Evolutionary conservation across 306 rosid genomes (phyloP), one percentile per base, ranked within the genome.

Genomic region (Quercus dentata): DNA sequence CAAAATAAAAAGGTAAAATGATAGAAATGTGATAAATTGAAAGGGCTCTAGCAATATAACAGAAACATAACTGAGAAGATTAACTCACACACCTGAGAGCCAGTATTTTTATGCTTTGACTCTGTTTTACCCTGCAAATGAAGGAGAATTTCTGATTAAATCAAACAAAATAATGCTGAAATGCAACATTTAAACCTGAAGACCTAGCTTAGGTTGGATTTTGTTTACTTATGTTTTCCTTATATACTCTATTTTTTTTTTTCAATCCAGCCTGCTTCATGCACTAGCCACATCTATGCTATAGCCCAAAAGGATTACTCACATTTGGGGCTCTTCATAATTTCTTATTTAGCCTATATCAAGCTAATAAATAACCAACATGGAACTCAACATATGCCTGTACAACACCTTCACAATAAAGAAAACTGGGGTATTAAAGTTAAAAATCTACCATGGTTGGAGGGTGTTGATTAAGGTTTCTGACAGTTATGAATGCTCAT

Each of bases 91-190:
- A 90, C 91, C 91, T 86, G 85, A 78, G 83, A 71, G 14, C 30
- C 77, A 79, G 69, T 55, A 19, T 76, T 84, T 82, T 78, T 82
- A 81, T 56, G 1, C 5, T 84, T 71, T 54, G 58, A 77, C 78
- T 84, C 81, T 78, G 79, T 74, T 83, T 83, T 90, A 63, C 83
- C 90, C 97, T 90, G 85, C 64, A 85, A 81, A 75, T 13, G 7
- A 73, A 38, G 38, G n/a, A 28, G 23, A 8, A 25, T 56, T 28
- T n/a, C 33, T 59, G 4, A 63, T 46, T 15, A 56, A 74, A 70
- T 55, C 74, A 44, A 33, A 61, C 73, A 77, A 19, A 5, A 75
- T 31, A 56, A 69, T 54, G 25, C 31, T 54, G 19, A 57, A 76
- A 51, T 6, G n/a, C 44, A 64, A 57, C 56, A 62, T 51, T 41